phyloP scores from a whole-genome alignment of 78 protist species.

The Tieghemostelium lacteum region DNA sequence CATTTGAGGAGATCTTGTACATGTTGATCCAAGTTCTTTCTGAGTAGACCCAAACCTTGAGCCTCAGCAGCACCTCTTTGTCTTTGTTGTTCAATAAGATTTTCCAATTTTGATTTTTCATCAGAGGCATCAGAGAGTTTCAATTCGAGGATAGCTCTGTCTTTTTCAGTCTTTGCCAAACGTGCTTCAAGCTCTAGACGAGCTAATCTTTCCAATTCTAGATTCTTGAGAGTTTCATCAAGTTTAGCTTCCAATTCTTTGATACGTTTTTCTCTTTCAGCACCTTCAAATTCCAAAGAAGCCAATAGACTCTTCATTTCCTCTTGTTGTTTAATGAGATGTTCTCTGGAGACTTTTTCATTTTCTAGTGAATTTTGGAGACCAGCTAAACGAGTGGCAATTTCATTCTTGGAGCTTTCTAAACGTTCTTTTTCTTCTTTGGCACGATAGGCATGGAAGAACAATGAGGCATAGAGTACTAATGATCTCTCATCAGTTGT shows the following conservation, averaged over 20 bases:
- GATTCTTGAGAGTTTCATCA: constrained; percentile 52
- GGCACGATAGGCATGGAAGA: constrained; percentile 83
- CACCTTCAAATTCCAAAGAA: constrained; percentile 45
- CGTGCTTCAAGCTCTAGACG: constrained; percentile 57
- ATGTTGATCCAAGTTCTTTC: constrained; percentile 63
- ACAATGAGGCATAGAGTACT: constrained; percentile 67
- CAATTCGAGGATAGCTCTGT: constrained; percentile 51
- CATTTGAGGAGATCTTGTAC: constrained; percentile 61
- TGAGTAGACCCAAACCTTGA: constrained; percentile 62
- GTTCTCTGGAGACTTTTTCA: constrained; percentile 54
- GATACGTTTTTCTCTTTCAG: constrained; percentile 44
- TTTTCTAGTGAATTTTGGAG: constrained; percentile 49
- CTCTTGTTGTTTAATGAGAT: constrained; percentile 64
- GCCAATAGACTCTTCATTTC: constrained; percentile 55
- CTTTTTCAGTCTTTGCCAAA: constrained; percentile 51
- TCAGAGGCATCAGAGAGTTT: constrained; percentile 42
- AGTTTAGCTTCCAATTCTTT: constrained; percentile 74
- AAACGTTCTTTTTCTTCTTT: constrained; percentile 78
- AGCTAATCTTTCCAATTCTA: constrained; percentile 45
- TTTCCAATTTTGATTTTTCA: constrained; percentile 35
- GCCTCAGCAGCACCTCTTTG: constrained; percentile 68
- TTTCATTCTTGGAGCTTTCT: constrained; percentile 32
- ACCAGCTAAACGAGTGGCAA: constrained; percentile 56
- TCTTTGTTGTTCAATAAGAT: constrained; percentile 27
- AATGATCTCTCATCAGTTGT: constrained; percentile 79